A percentile compares a stretch with the other conserved stretches of the same genome.
Evolutionary conservation across 2,329 filamentous ascomycete species (phyloP).

Genomic region (Xylariaceae sp.): DNA sequence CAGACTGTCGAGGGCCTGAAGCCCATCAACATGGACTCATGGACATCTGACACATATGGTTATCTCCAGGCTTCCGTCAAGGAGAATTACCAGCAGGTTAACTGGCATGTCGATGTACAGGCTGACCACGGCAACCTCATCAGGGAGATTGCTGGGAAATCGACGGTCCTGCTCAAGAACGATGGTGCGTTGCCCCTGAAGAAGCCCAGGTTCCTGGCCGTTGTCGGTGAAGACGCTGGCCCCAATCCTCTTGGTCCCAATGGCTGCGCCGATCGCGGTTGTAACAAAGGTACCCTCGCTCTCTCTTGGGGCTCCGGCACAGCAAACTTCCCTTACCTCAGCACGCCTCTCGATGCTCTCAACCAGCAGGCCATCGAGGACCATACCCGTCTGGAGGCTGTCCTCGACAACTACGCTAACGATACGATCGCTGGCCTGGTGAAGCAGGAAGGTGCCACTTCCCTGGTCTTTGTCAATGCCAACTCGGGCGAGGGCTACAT

Average conservation of each 20-base stretch:
- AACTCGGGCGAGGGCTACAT: conserved; percentile 86
- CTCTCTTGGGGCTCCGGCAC: conserved; percentile 79
- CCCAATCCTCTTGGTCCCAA: conserved; percentile 72
- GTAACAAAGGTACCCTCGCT: conserved; percentile 56
- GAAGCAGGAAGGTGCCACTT: conserved; percentile 56
- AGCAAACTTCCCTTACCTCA: conserved; percentile 67
- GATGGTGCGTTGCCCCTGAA: conserved; percentile 68
- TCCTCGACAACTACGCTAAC: conserved; percentile 61
- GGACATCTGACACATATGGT: conserved; percentile 72
- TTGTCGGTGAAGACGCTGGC: conserved; percentile 80
- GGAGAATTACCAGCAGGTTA: conserved; percentile 61
- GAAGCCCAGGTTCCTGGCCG: conserved; percentile 67
- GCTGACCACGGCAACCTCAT: conserved; percentile 67
- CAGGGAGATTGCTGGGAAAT: conserved; percentile 70
- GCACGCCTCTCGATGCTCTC: conserved; percentile 68
- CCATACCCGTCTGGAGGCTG: conserved; percentile 56
- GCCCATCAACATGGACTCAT: conserved; percentile 79
- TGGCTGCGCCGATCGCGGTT: conserved; percentile 64
- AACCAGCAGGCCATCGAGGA: conserved; percentile 57
- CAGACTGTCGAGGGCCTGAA: conserved; percentile 40
- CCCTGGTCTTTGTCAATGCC: conserved; percentile 87
- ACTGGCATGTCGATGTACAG: conserved; percentile 81
- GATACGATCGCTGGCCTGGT: conserved; percentile 56
- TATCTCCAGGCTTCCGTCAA: conserved; percentile 59
- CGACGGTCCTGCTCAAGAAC: conserved; percentile 89